phyloP scores from a whole-genome alignment of 1,284 basidiomycete genomes.

The Takashimella koratensis region DNA sequence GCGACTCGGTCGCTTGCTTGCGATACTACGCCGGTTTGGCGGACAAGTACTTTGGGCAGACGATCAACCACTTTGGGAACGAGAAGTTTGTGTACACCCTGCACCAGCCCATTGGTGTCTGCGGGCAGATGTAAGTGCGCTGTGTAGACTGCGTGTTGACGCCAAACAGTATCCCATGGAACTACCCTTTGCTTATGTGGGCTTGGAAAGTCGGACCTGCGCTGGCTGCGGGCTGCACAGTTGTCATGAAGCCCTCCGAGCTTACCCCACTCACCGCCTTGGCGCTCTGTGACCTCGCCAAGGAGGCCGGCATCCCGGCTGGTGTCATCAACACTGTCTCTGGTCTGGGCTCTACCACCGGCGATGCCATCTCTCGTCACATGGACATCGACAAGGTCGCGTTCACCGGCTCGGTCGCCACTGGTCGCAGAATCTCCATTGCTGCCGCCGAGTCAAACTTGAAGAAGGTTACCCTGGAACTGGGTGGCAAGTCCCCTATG shows the following conservation, averaged over 20 bases:
- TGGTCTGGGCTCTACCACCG: slow-evolving; percentile 76
- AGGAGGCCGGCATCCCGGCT: slow-evolving; percentile 68
- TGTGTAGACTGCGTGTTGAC: background rate
- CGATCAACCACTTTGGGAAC: slow-evolving; percentile 44
- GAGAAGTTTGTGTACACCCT: slow-evolving; percentile 78
- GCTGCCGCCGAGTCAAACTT: slow-evolving; percentile 78
- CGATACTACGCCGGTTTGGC: slow-evolving; percentile 70
- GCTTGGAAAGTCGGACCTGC: slow-evolving; percentile 89
- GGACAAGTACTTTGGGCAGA: slow-evolving; percentile 61
- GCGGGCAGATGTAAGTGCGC: slow-evolving; percentile 70
- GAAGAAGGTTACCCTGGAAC: slow-evolving; percentile 61
- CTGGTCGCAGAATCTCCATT: slow-evolving; percentile 81
- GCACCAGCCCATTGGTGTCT: slow-evolving; percentile 91
- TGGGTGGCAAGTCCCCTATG: slow-evolving; percentile 55
- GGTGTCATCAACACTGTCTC: slow-evolving; percentile 89
- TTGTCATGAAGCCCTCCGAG: slow-evolving; percentile 70
- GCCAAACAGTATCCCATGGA: slow-evolving; percentile 73
- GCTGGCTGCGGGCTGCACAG: slow-evolving; percentile 59
- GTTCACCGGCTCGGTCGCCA: slow-evolving; percentile 62
- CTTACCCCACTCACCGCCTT: slow-evolving; percentile 84
- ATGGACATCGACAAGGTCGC: slow-evolving; percentile 70
- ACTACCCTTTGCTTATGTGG: slow-evolving; percentile 91
- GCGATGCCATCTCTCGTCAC: slow-evolving; percentile 74
- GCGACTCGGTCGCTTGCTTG: slow-evolving; percentile 72
- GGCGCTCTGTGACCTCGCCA: slow-evolving; percentile 51